Percentiles rank a stretch among this genome's conserved stretches.
Evolutionary conservation across 2,329 filamentous ascomycete species (phyloP).

Genomic region (Xenoacremonium recifei): DNA sequence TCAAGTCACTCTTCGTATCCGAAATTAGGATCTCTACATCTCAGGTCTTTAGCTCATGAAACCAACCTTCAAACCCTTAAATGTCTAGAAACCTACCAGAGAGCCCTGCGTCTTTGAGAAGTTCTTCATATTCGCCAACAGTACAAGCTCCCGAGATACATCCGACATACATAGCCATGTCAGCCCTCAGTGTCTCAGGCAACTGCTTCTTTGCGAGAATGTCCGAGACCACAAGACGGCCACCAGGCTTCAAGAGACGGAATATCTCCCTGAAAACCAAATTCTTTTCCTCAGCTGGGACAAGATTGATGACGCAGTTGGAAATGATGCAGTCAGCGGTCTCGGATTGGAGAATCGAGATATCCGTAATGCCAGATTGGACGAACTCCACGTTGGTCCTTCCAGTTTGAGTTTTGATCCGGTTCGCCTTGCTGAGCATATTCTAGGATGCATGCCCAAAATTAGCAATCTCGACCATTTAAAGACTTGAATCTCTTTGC

Average conservation of each 20-base stretch:
- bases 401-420: conserved; percentile 38
- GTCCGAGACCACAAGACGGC: conserved; percentile 58
- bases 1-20: conserved; percentile 46
- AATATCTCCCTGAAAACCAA: conserved; percentile 57
- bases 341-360: conserved; percentile 38
- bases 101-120: conserved; percentile 51
- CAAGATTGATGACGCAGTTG: conserved; percentile 63
- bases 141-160: conserved; percentile 59
- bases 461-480: too few relatives aligned
- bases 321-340: conserved; percentile 56
- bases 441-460: conserved; percentile 40
- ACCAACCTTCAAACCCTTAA: background rate
- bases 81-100: conserved; percentile 30
- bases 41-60: conserved; percentile 1
- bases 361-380: conserved; percentile 48
- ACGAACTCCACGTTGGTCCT: conserved; percentile 50
- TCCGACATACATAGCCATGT: conserved; percentile 56
- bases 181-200: conserved; percentile 43
- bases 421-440: conserved; percentile 51
- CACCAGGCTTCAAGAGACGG: conserved; percentile 55
- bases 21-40: conserved; percentile 40
- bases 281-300: conserved; percentile 51
- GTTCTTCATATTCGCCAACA: conserved; percentile 50
- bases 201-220: conserved; percentile 53
- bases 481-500: background rate